Evolutionary conservation across 2,329 filamentous ascomycete species (phyloP).

Genomic region (Cladosporium austrohemisphaericum): DNA sequence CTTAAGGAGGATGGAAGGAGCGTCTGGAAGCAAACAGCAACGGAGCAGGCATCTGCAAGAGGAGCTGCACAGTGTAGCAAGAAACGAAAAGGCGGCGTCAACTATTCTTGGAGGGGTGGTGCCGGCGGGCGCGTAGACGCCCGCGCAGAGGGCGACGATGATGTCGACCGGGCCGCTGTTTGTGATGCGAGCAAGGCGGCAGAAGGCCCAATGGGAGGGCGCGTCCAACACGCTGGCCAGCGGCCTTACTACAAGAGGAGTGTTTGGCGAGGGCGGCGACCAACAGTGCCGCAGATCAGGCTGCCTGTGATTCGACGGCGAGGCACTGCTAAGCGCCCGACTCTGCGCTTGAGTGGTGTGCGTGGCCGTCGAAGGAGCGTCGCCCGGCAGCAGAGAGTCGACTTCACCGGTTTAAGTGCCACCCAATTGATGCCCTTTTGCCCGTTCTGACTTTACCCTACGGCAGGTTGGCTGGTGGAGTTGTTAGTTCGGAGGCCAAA

Average conservation of each 20-base stretch:
- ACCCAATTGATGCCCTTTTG: too few relatives aligned
- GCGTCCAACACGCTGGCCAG: not conserved
- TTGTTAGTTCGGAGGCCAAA: too few relatives aligned
- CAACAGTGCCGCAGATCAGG: conserved; percentile 6
- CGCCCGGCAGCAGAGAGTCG: too few relatives aligned
- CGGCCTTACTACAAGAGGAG: conserved; percentile 1
- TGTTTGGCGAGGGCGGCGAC: conserved; percentile 4
- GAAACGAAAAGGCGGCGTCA: conserved; percentile 12
- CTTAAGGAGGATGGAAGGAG: conserved; percentile 14
- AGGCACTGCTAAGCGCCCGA: not conserved
- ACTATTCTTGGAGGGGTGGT: conserved; percentile 9
- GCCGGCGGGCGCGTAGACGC: conserved; percentile 11
- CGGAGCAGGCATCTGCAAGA: not conserved
- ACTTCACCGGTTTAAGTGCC: conserved; percentile 9
- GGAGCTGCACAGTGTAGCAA: conserved; percentile 6
- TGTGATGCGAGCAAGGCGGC: conserved; percentile 15
- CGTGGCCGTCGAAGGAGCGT: too few relatives aligned
- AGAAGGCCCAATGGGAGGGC: conserved; percentile 8
- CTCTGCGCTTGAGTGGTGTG: not conserved
- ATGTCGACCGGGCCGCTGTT: conserved; percentile 14
- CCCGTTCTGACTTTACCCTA: too few relatives aligned
- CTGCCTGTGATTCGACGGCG: conserved; percentile 2
- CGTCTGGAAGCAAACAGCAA: conserved; percentile 6
- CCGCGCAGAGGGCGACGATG: conserved; percentile 3
- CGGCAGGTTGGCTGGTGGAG: too few relatives aligned